Conservation (phyloP, 805 yeast genomes). For the Schwanniomyces sp. region DNA sequence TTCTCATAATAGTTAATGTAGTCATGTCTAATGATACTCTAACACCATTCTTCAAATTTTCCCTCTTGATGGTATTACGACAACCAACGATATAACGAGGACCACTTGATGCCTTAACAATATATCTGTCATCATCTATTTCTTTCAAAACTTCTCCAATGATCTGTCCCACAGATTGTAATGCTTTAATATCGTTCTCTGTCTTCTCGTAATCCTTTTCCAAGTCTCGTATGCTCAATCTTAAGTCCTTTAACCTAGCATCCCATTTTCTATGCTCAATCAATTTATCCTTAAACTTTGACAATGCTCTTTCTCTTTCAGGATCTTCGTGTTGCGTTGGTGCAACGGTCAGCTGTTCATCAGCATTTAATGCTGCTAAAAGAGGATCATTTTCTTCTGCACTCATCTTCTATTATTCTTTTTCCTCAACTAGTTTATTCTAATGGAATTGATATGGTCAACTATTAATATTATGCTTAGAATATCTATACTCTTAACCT, state of each 20-base stretch:
- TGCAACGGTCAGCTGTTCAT: constrained; percentile 24
- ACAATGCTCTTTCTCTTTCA: constrained; percentile 76
- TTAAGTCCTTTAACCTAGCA: constrained; percentile 78
- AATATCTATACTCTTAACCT: background rate
- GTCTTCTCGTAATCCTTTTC: constrained; percentile 88
- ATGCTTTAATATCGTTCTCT: constrained; percentile 94
- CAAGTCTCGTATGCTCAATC: constrained; percentile 78
- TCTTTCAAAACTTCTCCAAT: constrained; percentile 97
- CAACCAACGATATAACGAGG: constrained; percentile 98
- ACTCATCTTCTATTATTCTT: constrained; percentile 33
- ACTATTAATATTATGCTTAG: background rate
- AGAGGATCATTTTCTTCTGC: constrained; percentile 73
- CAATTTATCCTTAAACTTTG: constrained; percentile 78
- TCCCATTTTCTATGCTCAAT: constrained; percentile 95
- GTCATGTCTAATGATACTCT: constrained; percentile 98
- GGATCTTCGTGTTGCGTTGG: constrained; percentile 48
- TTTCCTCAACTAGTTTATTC: background rate
- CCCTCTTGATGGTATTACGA: constrained; percentile 86
- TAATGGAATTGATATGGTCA: background rate
- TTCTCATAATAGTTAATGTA: constrained; percentile 95
- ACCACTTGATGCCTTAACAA: constrained; percentile 95
- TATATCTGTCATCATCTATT: constrained; percentile 89
- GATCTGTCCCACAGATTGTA: constrained; percentile 95
- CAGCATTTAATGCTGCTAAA: constrained; percentile 60
- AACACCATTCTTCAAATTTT: constrained; percentile 84